phyloP scores from a whole-genome alignment of 192 early-diverging fungal genomes.

The Coemansia sp. region DNA sequence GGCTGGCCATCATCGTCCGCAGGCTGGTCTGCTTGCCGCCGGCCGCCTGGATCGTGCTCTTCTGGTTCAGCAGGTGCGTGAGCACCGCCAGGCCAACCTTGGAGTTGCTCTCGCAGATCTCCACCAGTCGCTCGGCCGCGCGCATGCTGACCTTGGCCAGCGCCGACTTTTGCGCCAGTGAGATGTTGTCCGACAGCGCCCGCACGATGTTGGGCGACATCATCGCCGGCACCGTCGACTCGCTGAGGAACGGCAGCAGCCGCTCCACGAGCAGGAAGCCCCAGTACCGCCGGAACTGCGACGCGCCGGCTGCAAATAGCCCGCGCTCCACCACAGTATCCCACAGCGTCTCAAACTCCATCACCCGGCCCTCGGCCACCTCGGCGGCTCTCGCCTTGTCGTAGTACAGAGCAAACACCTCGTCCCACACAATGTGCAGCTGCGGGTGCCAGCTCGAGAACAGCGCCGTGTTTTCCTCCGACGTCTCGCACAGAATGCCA shows the following conservation, averaged over 20 bases:
- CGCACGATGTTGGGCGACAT: constrained; percentile 84
- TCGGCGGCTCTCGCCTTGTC: constrained; percentile 41
- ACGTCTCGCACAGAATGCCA: constrained; percentile 48
- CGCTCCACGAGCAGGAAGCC: constrained; percentile 84
- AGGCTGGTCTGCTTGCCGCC: constrained; percentile 70
- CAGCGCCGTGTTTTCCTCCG: constrained; percentile 33
- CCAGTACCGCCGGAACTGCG: constrained; percentile 88
- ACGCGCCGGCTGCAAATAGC: constrained; percentile 71
- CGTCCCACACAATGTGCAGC: constrained; percentile 82
- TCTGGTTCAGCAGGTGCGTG: constrained; percentile 80
- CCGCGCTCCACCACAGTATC: constrained; percentile 71
- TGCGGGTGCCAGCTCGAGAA: constrained; percentile 73
- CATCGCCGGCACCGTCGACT: constrained; percentile 42
- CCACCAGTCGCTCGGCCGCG: constrained; percentile 40
- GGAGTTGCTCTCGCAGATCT: constrained; percentile 66
- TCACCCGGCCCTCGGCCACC: constrained; percentile 28
- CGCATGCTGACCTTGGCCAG: constrained; percentile 77
- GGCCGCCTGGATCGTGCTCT: constrained; percentile 56
- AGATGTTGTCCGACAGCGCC: constrained; percentile 83
- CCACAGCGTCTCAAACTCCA: constrained; percentile 83
- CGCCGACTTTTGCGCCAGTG: constrained; percentile 67
- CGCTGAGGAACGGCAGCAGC: constrained; percentile 34
- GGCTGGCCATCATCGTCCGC: constrained; percentile 77
- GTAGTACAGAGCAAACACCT: constrained; percentile 65
- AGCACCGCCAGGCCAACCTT: constrained; percentile 77